Evolutionary conservation across 2,329 filamentous ascomycete species (phyloP).

Genomic region (Colletotrichum falcatum): DNA sequence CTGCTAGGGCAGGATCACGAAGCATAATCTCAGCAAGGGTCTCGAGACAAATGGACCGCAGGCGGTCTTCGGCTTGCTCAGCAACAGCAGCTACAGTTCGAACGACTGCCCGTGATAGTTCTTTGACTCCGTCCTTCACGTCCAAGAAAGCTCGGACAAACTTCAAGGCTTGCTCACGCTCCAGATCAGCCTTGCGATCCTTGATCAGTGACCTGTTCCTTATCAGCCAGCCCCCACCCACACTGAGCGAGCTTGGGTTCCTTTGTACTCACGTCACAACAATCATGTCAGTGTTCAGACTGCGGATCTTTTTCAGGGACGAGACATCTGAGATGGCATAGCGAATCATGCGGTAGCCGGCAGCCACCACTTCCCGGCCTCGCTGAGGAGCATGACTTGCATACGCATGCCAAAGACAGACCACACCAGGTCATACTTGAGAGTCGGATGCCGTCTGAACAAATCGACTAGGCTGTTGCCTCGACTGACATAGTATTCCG

Average conservation of each 20-base stretch:
- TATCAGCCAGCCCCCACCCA: slow-evolving; percentile 35
- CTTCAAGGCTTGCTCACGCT: slow-evolving; percentile 96
- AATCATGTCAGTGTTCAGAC: slow-evolving; percentile 90
- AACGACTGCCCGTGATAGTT: slow-evolving; percentile 88
- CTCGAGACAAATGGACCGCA: slow-evolving; percentile 91
- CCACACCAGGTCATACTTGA: slow-evolving; percentile 98
- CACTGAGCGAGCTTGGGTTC: no score
- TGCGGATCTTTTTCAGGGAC: slow-evolving; percentile 88
- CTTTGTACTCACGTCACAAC: slow-evolving; percentile 74
- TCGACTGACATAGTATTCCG: slow-evolving; percentile 94
- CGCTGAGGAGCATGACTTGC: slow-evolving; percentile 95
- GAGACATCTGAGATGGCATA: slow-evolving; percentile 94
- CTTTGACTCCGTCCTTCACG: slow-evolving; percentile 89
- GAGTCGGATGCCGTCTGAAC: slow-evolving; percentile 91
- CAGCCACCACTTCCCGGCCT: slow-evolving; percentile 96
- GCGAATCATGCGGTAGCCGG: slow-evolving; percentile 91
- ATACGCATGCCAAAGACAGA: slow-evolving; percentile 92
- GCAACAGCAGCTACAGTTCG: slow-evolving; percentile 92
- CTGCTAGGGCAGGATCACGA: slow-evolving; percentile 83
- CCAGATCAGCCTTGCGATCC: slow-evolving; percentile 95
- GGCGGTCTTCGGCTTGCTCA: slow-evolving; percentile 85
- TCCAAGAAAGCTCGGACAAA: slow-evolving; percentile 96
- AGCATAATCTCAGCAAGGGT: slow-evolving; percentile 93
- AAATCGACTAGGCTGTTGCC: slow-evolving; percentile 94
- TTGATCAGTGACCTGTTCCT: slow-evolving; percentile 81